phyloP scores from a whole-genome alignment of 192 early-diverging fungal species.

The Backusella morwellensis region DNA sequence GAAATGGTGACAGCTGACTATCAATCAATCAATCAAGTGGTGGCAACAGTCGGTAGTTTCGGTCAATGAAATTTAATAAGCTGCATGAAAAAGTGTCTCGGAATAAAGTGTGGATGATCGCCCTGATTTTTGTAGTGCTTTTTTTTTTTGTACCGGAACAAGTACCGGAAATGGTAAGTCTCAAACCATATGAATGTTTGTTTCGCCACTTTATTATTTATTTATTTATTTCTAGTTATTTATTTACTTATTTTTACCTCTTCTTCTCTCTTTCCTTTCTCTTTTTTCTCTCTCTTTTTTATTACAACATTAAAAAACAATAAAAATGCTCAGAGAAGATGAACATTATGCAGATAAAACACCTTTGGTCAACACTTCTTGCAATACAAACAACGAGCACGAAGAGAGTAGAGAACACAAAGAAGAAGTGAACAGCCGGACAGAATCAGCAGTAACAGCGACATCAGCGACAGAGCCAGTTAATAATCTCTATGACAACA shows the following conservation, averaged over 20 bases:
- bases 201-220: conserved; percentile 9
- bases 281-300: neutral
- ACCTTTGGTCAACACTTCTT: neutral
- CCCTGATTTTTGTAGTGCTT: neutral
- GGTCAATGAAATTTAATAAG: conserved; percentile 4
- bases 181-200: conserved; percentile 3
- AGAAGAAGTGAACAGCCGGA: neutral
- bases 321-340: neutral
- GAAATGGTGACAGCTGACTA: conserved; percentile 3
- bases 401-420: neutral
- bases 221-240: neutral
- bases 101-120: neutral
- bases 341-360: neutral
- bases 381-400: neutral
- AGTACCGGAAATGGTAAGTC: conserved; percentile 6
- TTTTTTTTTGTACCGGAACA: neutral
- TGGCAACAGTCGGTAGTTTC: conserved; percentile 1
- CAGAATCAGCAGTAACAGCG: neutral
- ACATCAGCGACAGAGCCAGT: neutral
- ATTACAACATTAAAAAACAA: neutral
- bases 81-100: conserved; percentile 1
- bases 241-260: neutral
- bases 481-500: neutral
- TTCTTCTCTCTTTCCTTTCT: neutral
- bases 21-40: neutral